Base-by-base conservation (phyloP, 192 early-diverging fungal genomes). In the Coemansia biformis region DNA sequence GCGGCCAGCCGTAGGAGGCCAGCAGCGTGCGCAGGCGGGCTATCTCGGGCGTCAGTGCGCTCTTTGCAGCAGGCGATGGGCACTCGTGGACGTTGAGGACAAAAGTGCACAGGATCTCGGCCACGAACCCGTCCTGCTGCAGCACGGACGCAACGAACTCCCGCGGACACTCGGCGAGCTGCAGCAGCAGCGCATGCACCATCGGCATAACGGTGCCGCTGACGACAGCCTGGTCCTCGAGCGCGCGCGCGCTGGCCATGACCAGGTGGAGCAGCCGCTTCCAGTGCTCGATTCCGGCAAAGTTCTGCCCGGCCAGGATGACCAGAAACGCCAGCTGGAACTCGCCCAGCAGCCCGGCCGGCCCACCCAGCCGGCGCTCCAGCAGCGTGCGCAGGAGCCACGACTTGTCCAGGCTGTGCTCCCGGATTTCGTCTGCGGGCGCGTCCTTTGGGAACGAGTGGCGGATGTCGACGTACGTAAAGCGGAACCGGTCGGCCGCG, bases 401-500 rank as follows among this genome's bases (percentile, higher is more conserved):
- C 28, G 84, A 85, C 63, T 95, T 95, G 77, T 99, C 96, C 22
- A 82, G 51, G 61, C 85, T 89, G 75, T 89, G 92, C 43, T 78
- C 78, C 32, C 86, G 89, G 1, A 87, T 51, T 34, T 87, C 76
- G 17, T 69, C 61, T 0, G 82, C 82, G 0, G 79, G 61, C 4
- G 89, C 86, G n/a, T 80, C 79, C 8, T 63, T 32, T 0, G 87
- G 85, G 52, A 89, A 95, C 26, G 92, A 96, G 23, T 79, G 77
- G 46, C 84, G 80, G 29, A 95, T 68, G 50, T 99, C 84, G 48
- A 92, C 79, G 8, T 62, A 50, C 0, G 90, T 83, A 48, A 96
- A 95, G 3, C 22, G 16, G 43, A 75, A 59, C 17, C 59, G 48
- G 29, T 75, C 64, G 1, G 1, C 36, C 1, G 29, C n/a, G 4